Conservation (phyloP, 2,329 filamentous ascomycete species). For the Colletotrichum aenigma region DNA sequence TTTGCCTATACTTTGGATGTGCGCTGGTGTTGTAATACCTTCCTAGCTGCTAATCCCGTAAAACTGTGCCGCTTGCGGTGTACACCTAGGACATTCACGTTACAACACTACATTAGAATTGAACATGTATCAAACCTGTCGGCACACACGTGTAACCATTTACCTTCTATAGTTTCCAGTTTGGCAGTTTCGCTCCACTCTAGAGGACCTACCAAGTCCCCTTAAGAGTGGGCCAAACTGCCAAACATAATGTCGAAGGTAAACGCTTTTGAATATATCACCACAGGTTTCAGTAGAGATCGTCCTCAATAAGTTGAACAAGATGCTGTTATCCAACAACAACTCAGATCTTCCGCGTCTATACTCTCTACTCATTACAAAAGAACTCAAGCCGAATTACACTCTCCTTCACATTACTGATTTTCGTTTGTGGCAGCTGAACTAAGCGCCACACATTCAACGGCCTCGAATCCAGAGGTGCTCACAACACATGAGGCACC, state of each 20-base stretch:
- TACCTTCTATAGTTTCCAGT: neutral
- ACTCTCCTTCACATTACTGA: neutral
- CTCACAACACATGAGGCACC: neutral
- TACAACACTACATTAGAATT: neutral
- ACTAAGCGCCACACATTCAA: neutral
- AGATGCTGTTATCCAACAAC: neutral
- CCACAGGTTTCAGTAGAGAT: neutral
- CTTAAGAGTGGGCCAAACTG: neutral
- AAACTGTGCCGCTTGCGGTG: too few relatives aligned
- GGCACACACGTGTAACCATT: accelerated
- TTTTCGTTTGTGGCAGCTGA: neutral
- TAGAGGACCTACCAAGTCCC: accelerated
- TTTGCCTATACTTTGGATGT: neutral
- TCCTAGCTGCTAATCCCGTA: too few relatives aligned
- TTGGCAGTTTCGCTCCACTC: neutral
- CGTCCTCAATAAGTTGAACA: neutral
- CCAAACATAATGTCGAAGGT: neutral
- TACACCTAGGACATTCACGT: neutral
- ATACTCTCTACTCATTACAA: neutral
- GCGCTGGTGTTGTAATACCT: too few relatives aligned
- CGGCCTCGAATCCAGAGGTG: neutral
- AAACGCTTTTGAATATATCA: accelerated
- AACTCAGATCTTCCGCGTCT: neutral
- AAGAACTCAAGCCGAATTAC: neutral
- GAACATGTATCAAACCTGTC: neutral